These are phyloP conservation scores for Alternaria atra DNA, from an alignment of 2,329 filamentous ascomycete species.

Conservation along the genomic window DNA sequence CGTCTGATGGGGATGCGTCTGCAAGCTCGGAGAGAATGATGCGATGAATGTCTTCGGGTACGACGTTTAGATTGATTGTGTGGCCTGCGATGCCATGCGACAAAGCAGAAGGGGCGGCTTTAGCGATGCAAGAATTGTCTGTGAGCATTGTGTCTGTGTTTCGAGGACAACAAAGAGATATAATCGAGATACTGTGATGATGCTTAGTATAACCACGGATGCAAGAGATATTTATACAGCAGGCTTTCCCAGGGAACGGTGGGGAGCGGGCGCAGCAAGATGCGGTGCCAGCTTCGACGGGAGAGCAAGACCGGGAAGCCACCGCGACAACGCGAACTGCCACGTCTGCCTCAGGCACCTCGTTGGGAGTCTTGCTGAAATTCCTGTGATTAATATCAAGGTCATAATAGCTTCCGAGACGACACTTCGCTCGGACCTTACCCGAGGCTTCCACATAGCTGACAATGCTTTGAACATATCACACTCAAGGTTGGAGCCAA, in stretches of 20 bases:
- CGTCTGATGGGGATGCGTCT: neutral
- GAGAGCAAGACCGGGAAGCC: neutral
- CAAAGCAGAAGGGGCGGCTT: neutral
- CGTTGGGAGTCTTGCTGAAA: neutral
- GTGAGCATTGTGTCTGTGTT: neutral
- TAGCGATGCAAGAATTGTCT: neutral
- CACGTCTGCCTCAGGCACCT: neutral
- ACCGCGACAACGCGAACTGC: neutral
- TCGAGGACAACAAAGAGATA: neutral
- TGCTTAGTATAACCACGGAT: neutral
- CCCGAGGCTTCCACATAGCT: no score
- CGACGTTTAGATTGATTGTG: accelerated
- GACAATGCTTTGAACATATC: no score
- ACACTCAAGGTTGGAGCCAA: no score
- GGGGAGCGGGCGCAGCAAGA: neutral
- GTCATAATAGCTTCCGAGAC: no score
- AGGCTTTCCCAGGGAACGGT: neutral
- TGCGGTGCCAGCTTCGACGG: neutral
- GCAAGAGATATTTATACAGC: neutral
- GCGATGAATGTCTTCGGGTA: neutral
- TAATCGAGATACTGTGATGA: neutral
- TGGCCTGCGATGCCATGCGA: neutral
- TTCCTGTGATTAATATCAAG: no score
- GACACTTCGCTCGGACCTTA: no score
- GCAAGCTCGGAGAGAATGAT: neutral